A percentile compares a stretch with the other conserved stretches of the same genome.
Evolutionary conservation across 2,329 filamentous ascomycete genomes (phyloP).

Genomic region (Cercospora citrullina): DNA sequence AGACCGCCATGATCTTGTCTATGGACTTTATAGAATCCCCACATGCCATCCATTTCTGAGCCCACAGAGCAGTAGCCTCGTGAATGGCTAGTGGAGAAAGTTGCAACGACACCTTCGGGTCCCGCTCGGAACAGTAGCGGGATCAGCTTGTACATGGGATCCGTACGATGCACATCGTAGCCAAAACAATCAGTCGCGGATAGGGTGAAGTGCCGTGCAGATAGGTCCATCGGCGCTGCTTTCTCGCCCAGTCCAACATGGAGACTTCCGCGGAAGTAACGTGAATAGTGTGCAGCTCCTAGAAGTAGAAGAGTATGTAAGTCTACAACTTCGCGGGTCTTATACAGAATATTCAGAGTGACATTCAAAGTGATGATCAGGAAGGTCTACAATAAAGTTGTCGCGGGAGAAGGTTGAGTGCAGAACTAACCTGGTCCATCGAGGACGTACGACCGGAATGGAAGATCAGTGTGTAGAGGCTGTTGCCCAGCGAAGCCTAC

Average conservation of each 20-base stretch:
- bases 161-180: constrained; percentile 69
- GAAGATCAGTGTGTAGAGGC: constrained; percentile 63
- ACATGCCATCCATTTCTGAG: constrained; percentile 72
- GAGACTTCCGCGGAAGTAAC: constrained; percentile 62
- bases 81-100: constrained; percentile 67
- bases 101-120: constrained; percentile 62
- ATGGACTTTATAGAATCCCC: constrained; percentile 73
- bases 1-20: constrained; percentile 70
- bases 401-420: neutral
- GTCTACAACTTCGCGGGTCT: neutral
- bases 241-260: constrained; percentile 74
- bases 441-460: constrained; percentile 64
- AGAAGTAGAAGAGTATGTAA: neutral
- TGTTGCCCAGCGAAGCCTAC: constrained; percentile 54
- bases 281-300: constrained; percentile 59
- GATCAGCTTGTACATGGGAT: constrained; percentile 75
- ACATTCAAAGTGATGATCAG: neutral
- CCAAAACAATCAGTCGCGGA: constrained; percentile 72
- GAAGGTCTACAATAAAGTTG: neutral
- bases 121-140: constrained; percentile 70
- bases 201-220: constrained; percentile 64
- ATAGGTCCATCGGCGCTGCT: constrained; percentile 70
- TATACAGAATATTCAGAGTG: too few species aligned
- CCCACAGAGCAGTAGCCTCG: constrained; percentile 67
- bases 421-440: constrained; percentile 55